phyloP scores from a whole-genome alignment of 1,284 basidiomycete species.

The Ganoderma multipileum region DNA sequence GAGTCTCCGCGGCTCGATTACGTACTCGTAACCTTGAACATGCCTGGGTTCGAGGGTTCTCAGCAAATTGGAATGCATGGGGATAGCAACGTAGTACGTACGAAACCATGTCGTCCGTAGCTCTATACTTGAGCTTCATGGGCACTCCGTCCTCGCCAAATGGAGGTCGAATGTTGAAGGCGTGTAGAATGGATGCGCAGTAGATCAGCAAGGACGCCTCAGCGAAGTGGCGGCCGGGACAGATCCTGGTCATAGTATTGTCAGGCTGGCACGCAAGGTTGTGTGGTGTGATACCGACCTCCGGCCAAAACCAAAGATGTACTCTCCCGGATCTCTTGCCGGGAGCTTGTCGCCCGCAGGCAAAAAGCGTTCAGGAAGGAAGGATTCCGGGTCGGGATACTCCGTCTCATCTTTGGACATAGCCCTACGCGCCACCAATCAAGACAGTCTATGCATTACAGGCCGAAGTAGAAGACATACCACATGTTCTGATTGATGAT shows the following conservation, averaged over 20 bases:
- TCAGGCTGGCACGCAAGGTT: neutral
- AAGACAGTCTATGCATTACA: neutral
- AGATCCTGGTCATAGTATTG: neutral
- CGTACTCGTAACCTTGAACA: slow-evolving; percentile 4
- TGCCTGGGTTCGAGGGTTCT: neutral
- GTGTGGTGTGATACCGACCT: neutral
- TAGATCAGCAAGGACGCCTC: neutral
- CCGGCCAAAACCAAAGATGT: neutral
- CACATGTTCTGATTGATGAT: slow-evolving; percentile 35
- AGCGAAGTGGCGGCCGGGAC: slow-evolving; percentile 6
- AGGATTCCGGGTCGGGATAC: slow-evolving; percentile 3
- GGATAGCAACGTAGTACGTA: neutral
- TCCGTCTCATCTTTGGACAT: neutral
- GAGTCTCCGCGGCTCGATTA: neutral
- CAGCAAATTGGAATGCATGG: neutral
- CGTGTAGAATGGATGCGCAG: neutral
- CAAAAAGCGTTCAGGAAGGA: neutral
- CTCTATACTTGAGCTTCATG: neutral
- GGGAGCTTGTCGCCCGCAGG: neutral
- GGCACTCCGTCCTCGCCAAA: neutral
- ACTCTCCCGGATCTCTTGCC: neutral
- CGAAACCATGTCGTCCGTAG: neutral
- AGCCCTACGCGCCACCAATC: neutral
- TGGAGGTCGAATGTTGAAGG: neutral
- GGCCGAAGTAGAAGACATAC: slow-evolving; percentile 18